Base-by-base conservation (phyloP, 805 yeast species). In the Torulaspora gathmanii region DNA sequence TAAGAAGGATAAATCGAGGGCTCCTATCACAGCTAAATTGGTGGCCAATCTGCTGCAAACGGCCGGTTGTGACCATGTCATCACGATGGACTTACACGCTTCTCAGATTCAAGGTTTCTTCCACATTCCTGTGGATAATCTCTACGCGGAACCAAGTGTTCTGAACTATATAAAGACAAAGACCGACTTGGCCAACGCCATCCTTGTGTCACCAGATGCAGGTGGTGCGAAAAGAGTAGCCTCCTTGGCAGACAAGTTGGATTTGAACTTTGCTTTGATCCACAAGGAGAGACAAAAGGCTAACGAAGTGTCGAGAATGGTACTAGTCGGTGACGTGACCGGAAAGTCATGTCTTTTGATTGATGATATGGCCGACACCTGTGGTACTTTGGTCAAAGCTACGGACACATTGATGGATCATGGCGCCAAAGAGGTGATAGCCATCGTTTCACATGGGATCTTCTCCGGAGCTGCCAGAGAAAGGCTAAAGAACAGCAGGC, bases 181-280 rank as follows among this genome's bases (percentile, higher is more conserved):
- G 52, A 71, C 79, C 36, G 74, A 77, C 51, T 68, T 72, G 50
- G 68, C 69, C 26, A 73, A 80, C 47, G 76, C 89, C 8, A 86
- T 89, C 42, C 79, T 91, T 44, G 95, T 91, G 10, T 88, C 96
- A 4, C 99, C 99, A 3, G 99, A 91, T 70, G 99, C 99, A 3
- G 99, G 99, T 57, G 99, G 99, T 48, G 98, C 98, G 44, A 91
- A 91, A 68, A 78, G 99, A 54, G 99, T 90, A 22, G 98, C 98
- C 2, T 82, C 90, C 4, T 71, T 91, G 41, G 98, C 98, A 11
- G 98, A 91, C 60, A 80, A 85, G 57, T 73, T 93, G 53, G 98
- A 93, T 58, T 76, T 91, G 56, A 88, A 85, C 64, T 91, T 91
- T 69, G 98, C 99, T 0, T 78, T 91, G 63, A 93, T 91, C 58